Base-by-base conservation (phyloP, 805 yeast species). In the Candida dajiaensis region DNA sequence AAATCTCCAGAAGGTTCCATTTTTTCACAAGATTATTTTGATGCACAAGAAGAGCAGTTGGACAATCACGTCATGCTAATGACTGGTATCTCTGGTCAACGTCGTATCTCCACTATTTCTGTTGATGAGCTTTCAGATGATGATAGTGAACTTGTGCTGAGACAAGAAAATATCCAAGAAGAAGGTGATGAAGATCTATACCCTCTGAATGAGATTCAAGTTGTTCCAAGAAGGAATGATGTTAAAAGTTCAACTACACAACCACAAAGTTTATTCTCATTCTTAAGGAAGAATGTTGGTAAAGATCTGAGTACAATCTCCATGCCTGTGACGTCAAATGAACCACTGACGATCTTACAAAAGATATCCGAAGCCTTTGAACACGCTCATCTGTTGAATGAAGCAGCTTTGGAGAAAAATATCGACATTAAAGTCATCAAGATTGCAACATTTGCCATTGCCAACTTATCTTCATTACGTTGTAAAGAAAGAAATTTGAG, bases 281-380 rank as follows among this genome's bases (percentile, higher is more conserved):
- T 89, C 56, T 72, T 94, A 42, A 76, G 96, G 48, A 90, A 90
- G 63, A 89, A 89, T 55, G 94, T 92, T 11, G 97, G 97, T 19
- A 92, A 90, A 59, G 98, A 92, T 64, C 63, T 94, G 47, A 74
- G 89, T 0, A 74, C 89, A 1, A 77, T 90, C 40, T 82, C 96
- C 0, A 89, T 92, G 90, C 99, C 99, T 1, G 96, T 94, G 8
- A 82, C 94, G 1, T 77, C 89, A 45, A 94, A 94, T 67, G 99
- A 94, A 65, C 99, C 99, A 0, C 62, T 92, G 20, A 79, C 95
- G 0, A 79, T 86, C 25, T 70, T 92, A 46, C 96, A 94, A 63
- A 77, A 81, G 51, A 78, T 83, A 55, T 73, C 94, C 0, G 99
- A 94, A 63, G 64, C 80, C 40, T 73, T 86, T 59, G 99, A 94